Percentiles rank a stretch among this genome's conserved stretches.
phyloP scores from a whole-genome alignment of 805 yeast species.

The Diddensiella caesifluorescens region DNA sequence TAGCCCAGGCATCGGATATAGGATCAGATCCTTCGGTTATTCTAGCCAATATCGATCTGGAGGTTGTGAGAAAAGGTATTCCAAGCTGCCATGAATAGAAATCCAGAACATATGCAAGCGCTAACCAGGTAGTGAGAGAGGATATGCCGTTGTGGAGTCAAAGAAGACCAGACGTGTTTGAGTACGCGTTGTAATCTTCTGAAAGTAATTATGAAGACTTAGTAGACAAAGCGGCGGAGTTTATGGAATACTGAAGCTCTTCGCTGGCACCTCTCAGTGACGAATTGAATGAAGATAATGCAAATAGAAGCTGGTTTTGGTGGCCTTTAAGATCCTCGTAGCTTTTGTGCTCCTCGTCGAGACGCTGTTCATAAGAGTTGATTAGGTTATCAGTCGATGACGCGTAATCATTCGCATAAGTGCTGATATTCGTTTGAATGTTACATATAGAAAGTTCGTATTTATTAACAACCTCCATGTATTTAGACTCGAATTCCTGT shows the following conservation, averaged over 20 bases:
- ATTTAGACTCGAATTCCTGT: slow-evolving; percentile 15
- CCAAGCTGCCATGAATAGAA: no score
- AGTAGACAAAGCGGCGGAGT: no score
- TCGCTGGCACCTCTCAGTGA: slow-evolving; percentile 4
- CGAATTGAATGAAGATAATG: slow-evolving; percentile 5
- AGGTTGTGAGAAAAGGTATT: slow-evolving; percentile 36
- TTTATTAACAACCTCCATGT: slow-evolving; percentile 11
- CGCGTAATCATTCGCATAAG: slow-evolving; percentile 12
- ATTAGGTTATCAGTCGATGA: slow-evolving; percentile 7
- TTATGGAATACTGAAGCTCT: background rate
- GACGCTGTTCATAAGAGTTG: slow-evolving; percentile 15
- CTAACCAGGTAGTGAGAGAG: slow-evolving; percentile 38
- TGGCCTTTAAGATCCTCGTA: slow-evolving; percentile 11
- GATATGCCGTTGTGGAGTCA: slow-evolving; percentile 79
- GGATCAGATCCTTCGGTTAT: slow-evolving; percentile 42
- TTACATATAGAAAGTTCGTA: slow-evolving; percentile 17
- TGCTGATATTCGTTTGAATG: slow-evolving; percentile 7
- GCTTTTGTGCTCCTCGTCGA: slow-evolving; percentile 17
- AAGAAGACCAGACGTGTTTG: slow-evolving; percentile 60
- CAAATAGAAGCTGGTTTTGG: slow-evolving; percentile 9
- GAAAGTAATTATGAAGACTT: no score
- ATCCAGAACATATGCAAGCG: background rate
- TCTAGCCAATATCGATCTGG: slow-evolving; percentile 62
- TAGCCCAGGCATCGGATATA: slow-evolving; percentile 53
- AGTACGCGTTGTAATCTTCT: no score